Evolutionary conservation across 2,329 filamentous ascomycete species (phyloP), one percentile per base, ranked within the genome.

Genomic region (Capronia epimyces): DNA sequence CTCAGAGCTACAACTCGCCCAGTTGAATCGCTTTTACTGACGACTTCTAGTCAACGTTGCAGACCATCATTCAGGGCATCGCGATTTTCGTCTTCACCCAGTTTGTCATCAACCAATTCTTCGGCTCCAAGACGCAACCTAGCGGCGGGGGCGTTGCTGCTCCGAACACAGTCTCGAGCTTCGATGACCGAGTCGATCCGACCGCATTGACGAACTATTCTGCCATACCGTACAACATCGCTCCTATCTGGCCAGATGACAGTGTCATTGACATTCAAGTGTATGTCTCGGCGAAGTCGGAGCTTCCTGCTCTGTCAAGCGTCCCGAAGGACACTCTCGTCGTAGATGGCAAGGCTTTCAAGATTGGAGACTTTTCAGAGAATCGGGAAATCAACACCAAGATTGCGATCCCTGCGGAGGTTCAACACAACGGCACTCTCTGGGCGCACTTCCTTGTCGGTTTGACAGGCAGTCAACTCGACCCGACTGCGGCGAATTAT

Each of bases 361-460:
- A 79, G 44, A 75, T 91, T 49, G 86, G 86, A 54, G 84, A 94
- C 69, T 89, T 77, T 65, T 84, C 82, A 51, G 89, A 97, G 63
- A 84, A 79, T 64, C 81, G 93, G 50, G 77, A 84, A 48, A 78
- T 90, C 51, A 83, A 91, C 60, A 87, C 86, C 5, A 83, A 76
- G 31, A 89, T 98, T 65, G 71, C 76, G 2, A 82, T 97, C 3
- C 91, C 93, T 2, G 75, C 76, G 55, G 76, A 81, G 36, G 89
- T 95, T 0, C 90, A 96, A 74, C 79, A 89, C 60, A 97, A 97
- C 66, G 89, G 88, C 27, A 96, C 91, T 1, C 78, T 98, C 8
- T 96, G 88, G 83, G 91, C 87, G 2, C 93, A 98, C 68, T 94
- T 97, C 69, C 95, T 89, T 63, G 75, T 97, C 54, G 88, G 82